phyloP scores from a whole-genome alignment of 2,329 filamentous ascomycete species.

The Madurella mycetomatis region DNA sequence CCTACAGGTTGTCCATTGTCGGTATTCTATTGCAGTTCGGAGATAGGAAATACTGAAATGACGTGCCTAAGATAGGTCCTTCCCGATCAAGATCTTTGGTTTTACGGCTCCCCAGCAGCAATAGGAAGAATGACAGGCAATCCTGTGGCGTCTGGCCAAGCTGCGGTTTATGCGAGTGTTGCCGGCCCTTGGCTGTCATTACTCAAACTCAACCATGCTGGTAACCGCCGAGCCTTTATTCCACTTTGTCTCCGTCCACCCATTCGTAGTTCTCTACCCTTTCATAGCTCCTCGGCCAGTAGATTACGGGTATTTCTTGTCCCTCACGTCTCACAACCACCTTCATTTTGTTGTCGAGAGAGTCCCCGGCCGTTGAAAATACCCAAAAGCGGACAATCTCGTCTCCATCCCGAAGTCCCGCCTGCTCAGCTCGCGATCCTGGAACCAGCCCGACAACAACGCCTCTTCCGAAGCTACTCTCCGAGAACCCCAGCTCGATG shows the following conservation, averaged over 20 bases:
- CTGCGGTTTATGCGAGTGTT: too few relatives aligned
- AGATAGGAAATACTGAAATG: too few relatives aligned
- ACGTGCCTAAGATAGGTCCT: too few relatives aligned
- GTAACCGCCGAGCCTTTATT: too few relatives aligned
- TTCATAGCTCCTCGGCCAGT: background rate
- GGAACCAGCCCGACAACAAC: slow-evolving; percentile 2
- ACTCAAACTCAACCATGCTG: too few relatives aligned
- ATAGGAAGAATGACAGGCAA: too few relatives aligned
- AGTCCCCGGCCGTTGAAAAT: slow-evolving; percentile 10
- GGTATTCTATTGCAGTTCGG: too few relatives aligned
- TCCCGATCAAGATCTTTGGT: too few relatives aligned
- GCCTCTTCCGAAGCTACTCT: background rate
- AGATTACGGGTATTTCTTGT: background rate
- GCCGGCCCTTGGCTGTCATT: too few relatives aligned
- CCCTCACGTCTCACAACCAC: background rate
- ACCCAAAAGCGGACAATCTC: slow-evolving; percentile 4
- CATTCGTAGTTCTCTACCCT: background rate
- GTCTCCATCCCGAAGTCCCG: slow-evolving; percentile 13
- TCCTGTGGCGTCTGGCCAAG: too few relatives aligned
- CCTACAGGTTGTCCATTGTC: too few relatives aligned
- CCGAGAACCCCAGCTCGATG: background rate
- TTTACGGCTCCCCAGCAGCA: too few relatives aligned
- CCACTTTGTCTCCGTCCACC: background rate
- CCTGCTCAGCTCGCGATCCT: slow-evolving; percentile 13
- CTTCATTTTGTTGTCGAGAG: slow-evolving; percentile 4